A percentile compares a stretch with the other conserved stretches of the same genome.
These are phyloP conservation scores for Penicillium alfredii DNA, from an alignment of 495 filamentous ascomycete species.

Conservation along the genomic window DNA sequence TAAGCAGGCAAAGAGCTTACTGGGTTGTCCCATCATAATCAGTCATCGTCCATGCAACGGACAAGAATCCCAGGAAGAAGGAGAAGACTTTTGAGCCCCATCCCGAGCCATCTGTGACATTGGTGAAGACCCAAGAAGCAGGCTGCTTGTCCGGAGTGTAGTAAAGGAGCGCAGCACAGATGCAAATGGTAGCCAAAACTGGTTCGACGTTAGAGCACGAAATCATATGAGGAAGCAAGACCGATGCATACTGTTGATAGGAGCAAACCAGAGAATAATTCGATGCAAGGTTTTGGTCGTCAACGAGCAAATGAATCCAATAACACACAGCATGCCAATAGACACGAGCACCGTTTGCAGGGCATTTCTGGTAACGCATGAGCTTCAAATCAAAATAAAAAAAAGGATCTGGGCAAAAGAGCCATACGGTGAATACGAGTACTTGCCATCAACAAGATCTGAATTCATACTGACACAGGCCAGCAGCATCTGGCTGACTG, in stretches of 20 bases:
- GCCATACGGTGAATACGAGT: conserved; percentile 45
- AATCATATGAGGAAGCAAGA: no score
- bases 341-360: conserved; percentile 58
- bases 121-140: conserved; percentile 60
- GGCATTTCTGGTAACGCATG: conserved; percentile 43
- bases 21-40: conserved; percentile 72
- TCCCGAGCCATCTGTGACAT: conserved; percentile 60
- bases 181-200: conserved; percentile 53
- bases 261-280: conserved; percentile 65
- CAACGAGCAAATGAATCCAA: conserved; percentile 60
- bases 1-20: conserved; percentile 27
- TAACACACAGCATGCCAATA: conserved; percentile 49
- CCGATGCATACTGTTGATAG: conserved; percentile 59
- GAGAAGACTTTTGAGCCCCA: conserved; percentile 61
- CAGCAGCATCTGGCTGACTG: conserved; percentile 53
- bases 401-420: neutral
- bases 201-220: conserved; percentile 2
- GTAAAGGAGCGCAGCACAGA: conserved; percentile 56
- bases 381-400: conserved; percentile 1
- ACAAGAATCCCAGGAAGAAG: conserved; percentile 63
- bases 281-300: conserved; percentile 58
- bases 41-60: conserved; percentile 72
- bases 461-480: conserved; percentile 54
- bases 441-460: conserved; percentile 36
- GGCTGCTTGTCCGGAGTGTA: conserved; percentile 59